These are phyloP conservation scores for Ogataea glucozyma DNA, from an alignment of 805 yeast genomes.

Conservation along the genomic window DNA sequence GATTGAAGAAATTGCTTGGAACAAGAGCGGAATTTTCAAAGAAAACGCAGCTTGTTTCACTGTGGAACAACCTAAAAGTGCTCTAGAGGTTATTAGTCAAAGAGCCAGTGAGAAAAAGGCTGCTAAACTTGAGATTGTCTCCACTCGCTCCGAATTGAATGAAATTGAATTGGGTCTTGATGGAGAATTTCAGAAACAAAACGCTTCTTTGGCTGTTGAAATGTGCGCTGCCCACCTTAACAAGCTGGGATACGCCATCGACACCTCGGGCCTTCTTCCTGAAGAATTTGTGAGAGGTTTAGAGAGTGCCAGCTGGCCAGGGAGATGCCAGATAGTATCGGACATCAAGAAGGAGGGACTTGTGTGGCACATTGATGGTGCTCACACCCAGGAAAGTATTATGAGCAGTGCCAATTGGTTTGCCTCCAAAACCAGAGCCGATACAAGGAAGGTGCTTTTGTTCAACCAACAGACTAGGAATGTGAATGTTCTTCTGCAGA, in stretches of 20 bases:
- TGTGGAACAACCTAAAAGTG: slow-evolving; percentile 54
- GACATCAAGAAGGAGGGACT: slow-evolving; percentile 43
- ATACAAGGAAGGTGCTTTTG: slow-evolving; percentile 50
- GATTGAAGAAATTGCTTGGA: slow-evolving; percentile 90
- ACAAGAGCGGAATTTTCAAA: slow-evolving; percentile 92
- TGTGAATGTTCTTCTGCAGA: slow-evolving; percentile 60
- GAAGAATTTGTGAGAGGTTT: slow-evolving; percentile 58
- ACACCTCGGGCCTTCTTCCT: slow-evolving; percentile 41
- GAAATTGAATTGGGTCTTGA: slow-evolving; percentile 65
- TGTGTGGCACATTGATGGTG: slow-evolving; percentile 93
- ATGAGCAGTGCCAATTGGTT: slow-evolving; percentile 86
- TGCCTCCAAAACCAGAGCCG: slow-evolving; percentile 34
- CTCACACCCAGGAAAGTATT: slow-evolving; percentile 89
- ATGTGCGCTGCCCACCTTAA: slow-evolving; percentile 63
- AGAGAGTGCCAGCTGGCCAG: slow-evolving; percentile 82
- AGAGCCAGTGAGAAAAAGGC: slow-evolving; percentile 67
- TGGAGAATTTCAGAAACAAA: slow-evolving; percentile 80
- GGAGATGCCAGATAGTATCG: slow-evolving; percentile 78
- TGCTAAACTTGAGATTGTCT: slow-evolving; percentile 53
- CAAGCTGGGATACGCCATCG: slow-evolving; percentile 44
- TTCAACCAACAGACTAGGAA: slow-evolving; percentile 97
- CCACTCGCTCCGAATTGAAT: slow-evolving; percentile 40
- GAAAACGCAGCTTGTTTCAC: slow-evolving; percentile 63
- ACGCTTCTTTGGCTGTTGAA: slow-evolving; percentile 85
- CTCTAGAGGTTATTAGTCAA: slow-evolving; percentile 54